Conservation (phyloP, 2,329 filamentous ascomycete genomes). For the Alternaria ethzedia region DNA sequence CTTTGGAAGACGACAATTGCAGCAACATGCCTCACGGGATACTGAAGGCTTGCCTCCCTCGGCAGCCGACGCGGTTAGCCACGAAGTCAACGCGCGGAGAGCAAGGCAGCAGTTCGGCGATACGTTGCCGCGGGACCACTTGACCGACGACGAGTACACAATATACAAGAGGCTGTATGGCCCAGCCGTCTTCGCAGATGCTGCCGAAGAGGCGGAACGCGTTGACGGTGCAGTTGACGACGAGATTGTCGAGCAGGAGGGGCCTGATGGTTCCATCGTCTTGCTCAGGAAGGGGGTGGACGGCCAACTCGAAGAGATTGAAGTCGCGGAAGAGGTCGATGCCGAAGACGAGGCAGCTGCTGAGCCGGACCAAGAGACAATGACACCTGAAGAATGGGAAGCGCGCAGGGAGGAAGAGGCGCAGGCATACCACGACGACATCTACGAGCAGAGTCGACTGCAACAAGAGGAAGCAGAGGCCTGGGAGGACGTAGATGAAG, state of each 20-base stretch:
- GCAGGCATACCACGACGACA: slow-evolving; percentile 38
- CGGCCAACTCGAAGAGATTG: slow-evolving; percentile 68
- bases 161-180: slow-evolving; percentile 86
- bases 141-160: slow-evolving; percentile 72
- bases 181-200: slow-evolving; percentile 68
- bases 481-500: slow-evolving; percentile 36
- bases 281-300: slow-evolving; percentile 63
- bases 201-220: slow-evolving; percentile 57
- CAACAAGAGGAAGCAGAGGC: slow-evolving; percentile 52
- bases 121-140: slow-evolving; percentile 72
- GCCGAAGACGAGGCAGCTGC: slow-evolving; percentile 5
- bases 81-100: slow-evolving; percentile 71
- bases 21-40: slow-evolving; percentile 6
- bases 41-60: slow-evolving; percentile 10
- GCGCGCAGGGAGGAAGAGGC: slow-evolving; percentile 41
- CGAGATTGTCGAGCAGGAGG: slow-evolving; percentile 49
- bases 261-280: slow-evolving; percentile 38
- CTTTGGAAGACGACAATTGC: slow-evolving; percentile 15
- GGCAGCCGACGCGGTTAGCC: slow-evolving; percentile 36
- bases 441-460: slow-evolving; percentile 52
- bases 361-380: slow-evolving; percentile 26
- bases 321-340: slow-evolving; percentile 35
- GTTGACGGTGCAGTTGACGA: slow-evolving; percentile 55
- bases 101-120: slow-evolving; percentile 80
- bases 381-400: slow-evolving; percentile 45